A percentile compares a stretch with the other conserved stretches of the same genome.
phyloP scores from a whole-genome alignment of 1,139 yeast species.

The Scheffersomyces cryptocercus region DNA sequence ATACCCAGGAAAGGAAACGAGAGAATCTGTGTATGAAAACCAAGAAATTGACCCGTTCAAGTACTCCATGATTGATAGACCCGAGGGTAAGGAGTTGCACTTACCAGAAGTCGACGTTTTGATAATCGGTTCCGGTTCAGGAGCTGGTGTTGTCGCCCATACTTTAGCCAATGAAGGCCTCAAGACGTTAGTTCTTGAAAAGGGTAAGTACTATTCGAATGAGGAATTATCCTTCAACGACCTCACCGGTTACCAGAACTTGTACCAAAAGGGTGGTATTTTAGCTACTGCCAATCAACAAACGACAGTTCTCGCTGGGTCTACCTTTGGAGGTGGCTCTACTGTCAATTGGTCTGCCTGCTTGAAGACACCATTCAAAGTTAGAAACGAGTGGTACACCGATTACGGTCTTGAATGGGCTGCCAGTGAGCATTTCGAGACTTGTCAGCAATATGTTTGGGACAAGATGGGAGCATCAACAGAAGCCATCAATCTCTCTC shows the following conservation, averaged over 20 bases:
- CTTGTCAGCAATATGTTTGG: conserved; percentile 52
- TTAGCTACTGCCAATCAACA: conserved; percentile 37
- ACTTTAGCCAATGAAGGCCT: conserved; percentile 48
- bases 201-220: conserved; percentile 48
- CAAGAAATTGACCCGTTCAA: conserved; percentile 25
- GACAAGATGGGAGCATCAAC: conserved; percentile 52
- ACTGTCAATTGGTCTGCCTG: conserved; percentile 67
- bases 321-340: conserved; percentile 63
- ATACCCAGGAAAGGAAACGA: conserved; percentile 33
- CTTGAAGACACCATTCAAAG: conserved; percentile 52
- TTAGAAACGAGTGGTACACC: conserved; percentile 57
- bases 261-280: conserved; percentile 46
- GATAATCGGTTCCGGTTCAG: conserved; percentile 59
- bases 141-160: conserved; percentile 60
- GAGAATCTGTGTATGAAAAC: conserved; percentile 30
- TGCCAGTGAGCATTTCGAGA: conserved; percentile 44
- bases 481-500: conserved; percentile 46
- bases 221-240: conserved; percentile 42
- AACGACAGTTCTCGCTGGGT: conserved; percentile 49
- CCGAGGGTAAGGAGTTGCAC: conserved; percentile 31
- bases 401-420: conserved; percentile 52
- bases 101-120: conserved; percentile 45
- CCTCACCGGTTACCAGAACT: conserved; percentile 31
- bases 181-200: conserved; percentile 52
- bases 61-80: conserved; percentile 36